Evolutionary conservation across 1,284 basidiomycete genomes (phyloP), one percentile per base, ranked within the genome.

Genomic region (Moesziomyces antarcticus): DNA sequence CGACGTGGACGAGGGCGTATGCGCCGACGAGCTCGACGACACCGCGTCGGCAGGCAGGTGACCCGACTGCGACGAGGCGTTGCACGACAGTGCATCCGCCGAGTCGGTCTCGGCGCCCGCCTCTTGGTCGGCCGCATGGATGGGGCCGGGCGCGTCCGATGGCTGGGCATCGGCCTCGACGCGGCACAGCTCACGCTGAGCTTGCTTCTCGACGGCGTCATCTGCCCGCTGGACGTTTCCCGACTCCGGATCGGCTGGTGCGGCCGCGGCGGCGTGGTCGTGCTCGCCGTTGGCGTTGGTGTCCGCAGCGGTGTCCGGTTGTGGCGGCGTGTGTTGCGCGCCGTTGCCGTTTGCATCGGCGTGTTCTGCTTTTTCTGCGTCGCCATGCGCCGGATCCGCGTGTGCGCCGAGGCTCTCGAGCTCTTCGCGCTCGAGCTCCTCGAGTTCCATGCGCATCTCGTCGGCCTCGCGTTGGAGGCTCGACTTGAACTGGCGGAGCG

Each of bases 381-480:
- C 24, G 22, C 21, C 51, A 13, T 24, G 25, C 16, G 24, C 25
- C 21, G 24, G 9, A 16, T 41, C 9, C 6, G 10, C 18, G 25
- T 41, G 20, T 35, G 37, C 10, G 40, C 59, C 64, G 42, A 57
- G 55, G 43, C 50, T 49, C 46, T 77, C 68, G 54, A 59, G 37
- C 55, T 78, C 68, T 33, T 79, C 77, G 27, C 63, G 47, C 48
- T 79, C 71, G 14, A 80, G 42, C 40, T 70, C 71, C 20, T 68
- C 74, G 14, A 79, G 47, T 55, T 80, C 79, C 7, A 61, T 56
- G 14, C 65, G 58, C 59, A 81, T 65, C 66, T 81, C 79, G 48
- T 80, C 77, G 8, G 78, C 69, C 56, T 84, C 79, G 18, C 72
- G 55, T 54, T 82, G 78, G 21, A 84, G 56, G 22, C 77, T 81